Evolutionary conservation across 352 stramenopile species (phyloP).

Genomic region (Phytopythium ostracodes): DNA sequence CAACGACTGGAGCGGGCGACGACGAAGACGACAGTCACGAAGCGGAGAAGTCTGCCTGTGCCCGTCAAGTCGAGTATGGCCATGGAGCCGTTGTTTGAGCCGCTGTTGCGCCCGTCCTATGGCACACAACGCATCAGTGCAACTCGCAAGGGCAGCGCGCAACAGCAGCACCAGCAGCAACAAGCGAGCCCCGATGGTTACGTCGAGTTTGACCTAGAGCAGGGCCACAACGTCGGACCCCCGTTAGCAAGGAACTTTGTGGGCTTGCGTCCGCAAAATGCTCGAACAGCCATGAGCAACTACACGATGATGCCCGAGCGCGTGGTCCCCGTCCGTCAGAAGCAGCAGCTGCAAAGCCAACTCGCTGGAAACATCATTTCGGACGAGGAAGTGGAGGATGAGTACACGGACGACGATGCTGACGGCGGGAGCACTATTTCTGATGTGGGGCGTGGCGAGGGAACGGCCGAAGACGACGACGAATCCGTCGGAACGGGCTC

Average conservation of each 20-base stretch:
- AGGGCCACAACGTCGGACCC: neutral
- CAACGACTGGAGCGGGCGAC: constrained; percentile 3
- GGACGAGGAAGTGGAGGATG: constrained; percentile 23
- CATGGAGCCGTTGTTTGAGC: constrained; percentile 77
- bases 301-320: constrained; percentile 2
- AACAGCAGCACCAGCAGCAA: neutral
- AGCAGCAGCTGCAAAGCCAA: constrained; percentile 37
- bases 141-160: constrained; percentile 1
- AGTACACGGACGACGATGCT: constrained; percentile 10
- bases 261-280: neutral
- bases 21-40: neutral
- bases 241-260: neutral
- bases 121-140: constrained; percentile 51
- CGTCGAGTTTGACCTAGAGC: neutral
- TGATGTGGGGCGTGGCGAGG: constrained; percentile 19
- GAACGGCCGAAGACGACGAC: constrained; percentile 8
- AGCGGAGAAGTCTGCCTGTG: constrained; percentile 7
- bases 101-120: constrained; percentile 56
- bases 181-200: neutral
- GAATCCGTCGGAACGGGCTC: neutral
- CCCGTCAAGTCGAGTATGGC: constrained; percentile 47
- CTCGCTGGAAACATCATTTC: constrained; percentile 26
- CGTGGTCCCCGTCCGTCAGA: constrained; percentile 27
- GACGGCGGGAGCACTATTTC: constrained; percentile 26
- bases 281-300: neutral